Evolutionary conservation across 2,329 filamentous ascomycete species (phyloP).

Genomic region (Colletotrichum filicis): DNA sequence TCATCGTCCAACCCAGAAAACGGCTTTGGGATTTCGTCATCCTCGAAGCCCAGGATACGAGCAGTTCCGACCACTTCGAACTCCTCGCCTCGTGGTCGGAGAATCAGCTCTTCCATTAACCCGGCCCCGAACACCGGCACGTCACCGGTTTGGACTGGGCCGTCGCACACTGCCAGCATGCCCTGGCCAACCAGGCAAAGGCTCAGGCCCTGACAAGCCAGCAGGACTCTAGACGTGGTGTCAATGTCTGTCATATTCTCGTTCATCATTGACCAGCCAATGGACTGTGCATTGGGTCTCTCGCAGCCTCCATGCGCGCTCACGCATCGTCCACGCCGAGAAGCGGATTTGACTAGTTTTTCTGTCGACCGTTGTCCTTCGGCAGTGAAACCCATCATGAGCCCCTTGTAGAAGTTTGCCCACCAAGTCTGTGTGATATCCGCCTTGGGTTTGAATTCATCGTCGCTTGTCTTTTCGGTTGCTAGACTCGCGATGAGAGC

Average conservation of each 20-base stretch:
- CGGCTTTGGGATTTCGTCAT: not conserved
- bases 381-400: too few species aligned
- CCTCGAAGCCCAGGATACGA: not conserved
- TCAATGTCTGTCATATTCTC: not conserved
- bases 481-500: not conserved
- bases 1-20: not conserved
- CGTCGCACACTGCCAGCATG: not conserved
- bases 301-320: not conserved
- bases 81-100: not conserved
- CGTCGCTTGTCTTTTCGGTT: too few species aligned
- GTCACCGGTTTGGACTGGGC: not conserved
- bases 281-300: not conserved
- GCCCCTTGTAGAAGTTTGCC: too few species aligned
- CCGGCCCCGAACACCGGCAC: not conserved
- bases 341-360: not conserved
- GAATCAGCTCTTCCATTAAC: not conserved
- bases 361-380: not conserved
- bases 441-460: too few species aligned
- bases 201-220: not conserved
- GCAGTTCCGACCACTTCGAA: conserved; percentile 1
- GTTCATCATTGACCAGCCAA: not conserved
- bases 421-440: not conserved
- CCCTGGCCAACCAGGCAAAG: not conserved
- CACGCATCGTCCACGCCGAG: not conserved
- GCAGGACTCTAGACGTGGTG: not conserved